Conservation (phyloP, 805 yeast species). For the Saturnispora galanensis region DNA sequence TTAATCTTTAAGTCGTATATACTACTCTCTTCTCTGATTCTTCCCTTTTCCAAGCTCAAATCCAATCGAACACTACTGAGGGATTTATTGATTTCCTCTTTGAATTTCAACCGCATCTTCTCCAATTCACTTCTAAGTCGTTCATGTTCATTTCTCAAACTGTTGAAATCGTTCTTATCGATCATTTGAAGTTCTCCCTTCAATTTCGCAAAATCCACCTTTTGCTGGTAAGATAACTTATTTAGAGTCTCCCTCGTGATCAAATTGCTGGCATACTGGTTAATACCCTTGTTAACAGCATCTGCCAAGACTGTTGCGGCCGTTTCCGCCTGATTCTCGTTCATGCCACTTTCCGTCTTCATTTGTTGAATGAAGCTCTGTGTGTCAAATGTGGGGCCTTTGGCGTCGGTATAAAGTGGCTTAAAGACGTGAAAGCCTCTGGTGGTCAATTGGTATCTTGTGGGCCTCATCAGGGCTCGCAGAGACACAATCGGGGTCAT, state of each 20-base stretch:
- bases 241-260: slow-evolving; percentile 81
- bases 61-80: slow-evolving; percentile 87
- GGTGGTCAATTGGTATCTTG: background rate
- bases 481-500: background rate
- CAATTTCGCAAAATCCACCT: slow-evolving; percentile 91
- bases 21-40: slow-evolving; percentile 89
- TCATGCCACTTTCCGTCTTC: slow-evolving; percentile 56
- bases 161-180: slow-evolving; percentile 78
- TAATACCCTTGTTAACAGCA: slow-evolving; percentile 74
- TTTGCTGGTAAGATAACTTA: slow-evolving; percentile 85
- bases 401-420: slow-evolving; percentile 1
- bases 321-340: slow-evolving; percentile 65
- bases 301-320: slow-evolving; percentile 64
- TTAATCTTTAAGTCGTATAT: slow-evolving; percentile 88
- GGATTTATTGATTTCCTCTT: slow-evolving; percentile 85
- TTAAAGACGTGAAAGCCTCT: background rate
- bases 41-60: slow-evolving; percentile 85
- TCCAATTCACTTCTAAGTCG: slow-evolving; percentile 76
- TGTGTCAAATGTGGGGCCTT: slow-evolving; percentile 53
- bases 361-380: slow-evolving; percentile 60
- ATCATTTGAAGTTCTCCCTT: slow-evolving; percentile 84
- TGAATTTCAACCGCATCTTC: slow-evolving; percentile 70
- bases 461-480: background rate
- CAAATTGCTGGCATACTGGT: slow-evolving; percentile 60
- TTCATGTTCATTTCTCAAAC: slow-evolving; percentile 80